Evolutionary conservation across 768 basidiomycete genomes (phyloP).

Genomic region (Gautieria morchelliformis): DNA sequence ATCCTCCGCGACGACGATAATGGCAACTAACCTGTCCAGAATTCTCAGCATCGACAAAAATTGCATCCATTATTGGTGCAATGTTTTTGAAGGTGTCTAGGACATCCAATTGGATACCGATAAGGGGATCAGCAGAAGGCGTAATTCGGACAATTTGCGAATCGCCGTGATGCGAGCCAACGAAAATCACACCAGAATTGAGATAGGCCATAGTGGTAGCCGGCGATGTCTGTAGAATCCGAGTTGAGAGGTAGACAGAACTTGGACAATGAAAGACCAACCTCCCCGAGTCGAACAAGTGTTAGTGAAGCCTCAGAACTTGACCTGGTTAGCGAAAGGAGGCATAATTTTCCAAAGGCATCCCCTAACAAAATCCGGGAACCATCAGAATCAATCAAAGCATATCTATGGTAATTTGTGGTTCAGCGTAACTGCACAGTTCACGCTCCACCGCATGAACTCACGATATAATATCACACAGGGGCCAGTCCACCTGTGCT

Average conservation of each 20-base stretch:
- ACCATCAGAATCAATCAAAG: slow-evolving; percentile 33
- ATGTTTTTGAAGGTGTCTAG: slow-evolving; percentile 65
- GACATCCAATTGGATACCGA: slow-evolving; percentile 44
- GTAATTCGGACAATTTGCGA: slow-evolving; percentile 65
- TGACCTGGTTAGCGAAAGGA: slow-evolving; percentile 43
- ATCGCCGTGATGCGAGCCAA: slow-evolving; percentile 77
- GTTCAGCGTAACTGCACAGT: not conserved
- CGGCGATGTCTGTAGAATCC: slow-evolving; percentile 47
- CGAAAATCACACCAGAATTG: slow-evolving; percentile 55
- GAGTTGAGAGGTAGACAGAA: not conserved
- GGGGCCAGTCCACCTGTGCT: slow-evolving; percentile 62
- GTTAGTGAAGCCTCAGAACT: slow-evolving; percentile 31
- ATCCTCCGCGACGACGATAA: not conserved
- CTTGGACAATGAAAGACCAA: slow-evolving; percentile 21
- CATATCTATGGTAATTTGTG: not conserved
- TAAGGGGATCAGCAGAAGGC: slow-evolving; percentile 30
- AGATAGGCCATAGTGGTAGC: slow-evolving; percentile 66
- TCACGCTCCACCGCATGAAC: slow-evolving; percentile 16
- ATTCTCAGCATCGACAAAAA: slow-evolving; percentile 61
- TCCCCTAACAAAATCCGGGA: slow-evolving; percentile 58
- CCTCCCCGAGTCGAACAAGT: slow-evolving; percentile 65
- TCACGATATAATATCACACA: slow-evolving; percentile 63
- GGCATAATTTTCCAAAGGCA: slow-evolving; percentile 54
- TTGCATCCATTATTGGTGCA: slow-evolving; percentile 75
- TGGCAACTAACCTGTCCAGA: slow-evolving; percentile 49